A percentile compares a stretch with the other conserved stretches of the same genome.
Conservation (phyloP, 2,329 filamentous ascomycete species). For the Calonectria pseudoreteaudii region DNA sequence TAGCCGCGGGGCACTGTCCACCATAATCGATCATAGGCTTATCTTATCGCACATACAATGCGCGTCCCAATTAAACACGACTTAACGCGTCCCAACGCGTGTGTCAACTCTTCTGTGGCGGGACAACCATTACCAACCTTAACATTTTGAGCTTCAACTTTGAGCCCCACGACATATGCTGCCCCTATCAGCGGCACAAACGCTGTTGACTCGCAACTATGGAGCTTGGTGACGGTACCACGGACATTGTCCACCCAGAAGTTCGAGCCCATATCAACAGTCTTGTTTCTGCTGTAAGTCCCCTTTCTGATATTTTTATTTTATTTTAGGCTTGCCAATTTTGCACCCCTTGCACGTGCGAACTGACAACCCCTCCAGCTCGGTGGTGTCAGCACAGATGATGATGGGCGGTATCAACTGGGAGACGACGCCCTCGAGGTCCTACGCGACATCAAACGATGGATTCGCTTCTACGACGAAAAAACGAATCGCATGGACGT, state of each 20-base stretch:
- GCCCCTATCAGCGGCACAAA: slow-evolving; percentile 18
- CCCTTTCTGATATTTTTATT: not conserved
- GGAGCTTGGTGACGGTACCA: slow-evolving; percentile 64
- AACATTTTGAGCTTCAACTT: slow-evolving; percentile 24
- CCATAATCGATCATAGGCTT: not conserved
- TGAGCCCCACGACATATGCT: slow-evolving; percentile 36
- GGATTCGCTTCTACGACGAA: slow-evolving; percentile 94
- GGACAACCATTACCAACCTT: slow-evolving; percentile 21
- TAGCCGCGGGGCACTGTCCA: not conserved
- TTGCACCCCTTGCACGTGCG: not conserved
- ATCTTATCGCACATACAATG: slow-evolving; percentile 8
- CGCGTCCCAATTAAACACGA: slow-evolving; percentile 33
- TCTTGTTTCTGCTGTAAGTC: slow-evolving; percentile 88
- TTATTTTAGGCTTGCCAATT: not conserved
- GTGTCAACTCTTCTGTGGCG: slow-evolving; percentile 2
- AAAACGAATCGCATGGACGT: slow-evolving; percentile 95
- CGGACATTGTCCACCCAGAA: slow-evolving; percentile 85
- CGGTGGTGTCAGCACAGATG: slow-evolving; percentile 82
- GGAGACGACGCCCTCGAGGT: slow-evolving; percentile 95
- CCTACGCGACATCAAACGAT: slow-evolving; percentile 92
- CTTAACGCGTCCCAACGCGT: slow-evolving; percentile 40
- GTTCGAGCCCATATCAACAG: slow-evolving; percentile 94
- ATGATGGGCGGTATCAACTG: slow-evolving; percentile 85
- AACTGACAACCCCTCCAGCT: slow-evolving; percentile 66
- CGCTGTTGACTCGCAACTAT: slow-evolving; percentile 51